Base-by-base conservation (phyloP, 164 flowering plant genomes). In the Liriodendron chinense region DNA sequence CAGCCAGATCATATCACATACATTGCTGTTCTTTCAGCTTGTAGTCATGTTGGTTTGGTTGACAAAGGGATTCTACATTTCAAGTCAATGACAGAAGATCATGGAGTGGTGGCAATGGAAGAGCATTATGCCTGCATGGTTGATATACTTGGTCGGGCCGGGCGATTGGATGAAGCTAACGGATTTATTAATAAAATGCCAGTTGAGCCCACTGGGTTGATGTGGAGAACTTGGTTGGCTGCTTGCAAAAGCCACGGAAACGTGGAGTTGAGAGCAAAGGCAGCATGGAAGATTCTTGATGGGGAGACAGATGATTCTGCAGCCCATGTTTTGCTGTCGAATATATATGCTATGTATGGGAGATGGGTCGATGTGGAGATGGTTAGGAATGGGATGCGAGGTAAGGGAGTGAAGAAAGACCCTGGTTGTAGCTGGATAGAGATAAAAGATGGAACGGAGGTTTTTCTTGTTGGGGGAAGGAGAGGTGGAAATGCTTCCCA, bases 371-470 rank as follows among this genome's bases (percentile, higher is more conserved):
- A 75, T 67, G 59, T 75, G 34, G 70, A 75, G 12, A 22, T 26
- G 4, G 50, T 62, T 10, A 65, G 71, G 43, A 50, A 67, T 66
- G 62, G 25, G 10, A 74, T 65, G 71, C 53, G 20, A 53, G 70
- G 62, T 10, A 67, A 28, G 71, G 77, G 77, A 28, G 18, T 65
- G 47, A 65, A 53, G 65, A 66, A 67, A 43, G 53, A 68, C 63
- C 77, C 65, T 75, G 77, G 72, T 67, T 75, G 50, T 57, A 68
- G 65, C 28, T 68, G 77, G 71, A 74, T 74, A 49, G 71, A 75
- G 47, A 34, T 75, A 49, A 49, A 68, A 20, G 47, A 68, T 53
- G 72, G 71, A 56, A 13, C 68, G 49, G 48, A 66, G 47, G 56
- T 66, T 23, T 74, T 74, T 23, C 70, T 74, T 74, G 70, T 47